These are phyloP conservation scores for Aspergillus thermomutatus DNA, from an alignment of 2,329 filamentous ascomycete genomes.

Conservation along the genomic window DNA sequence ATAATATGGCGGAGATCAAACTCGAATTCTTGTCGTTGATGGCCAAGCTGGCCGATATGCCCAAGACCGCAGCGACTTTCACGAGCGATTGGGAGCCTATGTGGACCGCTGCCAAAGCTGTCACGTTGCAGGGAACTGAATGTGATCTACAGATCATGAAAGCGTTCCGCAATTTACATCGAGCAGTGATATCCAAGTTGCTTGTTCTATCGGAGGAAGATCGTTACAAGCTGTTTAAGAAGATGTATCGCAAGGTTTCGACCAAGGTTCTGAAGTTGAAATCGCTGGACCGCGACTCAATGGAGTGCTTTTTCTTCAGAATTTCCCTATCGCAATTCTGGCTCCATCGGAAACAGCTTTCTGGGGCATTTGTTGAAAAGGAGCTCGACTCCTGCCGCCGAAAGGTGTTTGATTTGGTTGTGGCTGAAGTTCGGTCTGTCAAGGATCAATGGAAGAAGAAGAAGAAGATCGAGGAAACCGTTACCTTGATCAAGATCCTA, in stretches of 20 bases:
- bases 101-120: conserved; percentile 35
- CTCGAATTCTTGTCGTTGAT: conserved; percentile 37
- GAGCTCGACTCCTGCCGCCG: conserved; percentile 32
- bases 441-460: conserved; percentile 36
- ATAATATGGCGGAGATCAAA: conserved; percentile 23
- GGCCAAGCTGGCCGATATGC: conserved; percentile 38
- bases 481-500: conserved; percentile 35
- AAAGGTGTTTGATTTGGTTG: conserved; percentile 31
- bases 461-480: conserved; percentile 29
- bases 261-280: conserved; percentile 28
- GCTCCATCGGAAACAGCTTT: conserved; percentile 29
- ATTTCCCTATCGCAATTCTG: conserved; percentile 35
- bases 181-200: conserved; percentile 33
- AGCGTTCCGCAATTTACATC: conserved; percentile 35
- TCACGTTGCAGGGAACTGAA: conserved; percentile 29
- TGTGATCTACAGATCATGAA: conserved; percentile 35
- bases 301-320: conserved; percentile 35
- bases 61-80: conserved; percentile 35
- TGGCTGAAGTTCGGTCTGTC: conserved; percentile 34
- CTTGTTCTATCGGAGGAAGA: conserved; percentile 33
- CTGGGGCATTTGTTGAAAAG: conserved; percentile 24
- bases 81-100: conserved; percentile 35
- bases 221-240: conserved; percentile 32
- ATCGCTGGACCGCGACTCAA: conserved; percentile 30
- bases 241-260: conserved; percentile 31